Evolutionary conservation across 352 stramenopile species (phyloP).

Genomic region (Phytophthora foliorum): DNA sequence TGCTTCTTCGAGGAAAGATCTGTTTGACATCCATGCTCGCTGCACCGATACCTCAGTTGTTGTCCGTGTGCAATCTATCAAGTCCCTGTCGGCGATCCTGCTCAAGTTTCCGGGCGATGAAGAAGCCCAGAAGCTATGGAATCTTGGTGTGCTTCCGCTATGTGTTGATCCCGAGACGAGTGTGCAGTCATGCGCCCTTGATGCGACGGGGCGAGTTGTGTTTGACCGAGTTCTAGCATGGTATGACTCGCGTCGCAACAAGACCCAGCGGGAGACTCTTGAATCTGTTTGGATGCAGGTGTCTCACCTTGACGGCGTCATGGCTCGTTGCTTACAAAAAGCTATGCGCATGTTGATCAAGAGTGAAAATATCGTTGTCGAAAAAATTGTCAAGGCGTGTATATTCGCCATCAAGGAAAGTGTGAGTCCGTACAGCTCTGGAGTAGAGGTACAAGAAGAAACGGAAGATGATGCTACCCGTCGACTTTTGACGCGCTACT

Average conservation of each 20-base stretch:
- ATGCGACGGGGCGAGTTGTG: conserved; percentile 65
- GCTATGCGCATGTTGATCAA: conserved; percentile 77
- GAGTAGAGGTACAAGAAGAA: conserved; percentile 41
- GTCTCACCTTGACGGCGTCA: conserved; percentile 79
- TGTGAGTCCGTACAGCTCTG: conserved; percentile 43
- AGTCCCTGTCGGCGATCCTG: conserved; percentile 83
- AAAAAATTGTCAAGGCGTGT: conserved; percentile 64
- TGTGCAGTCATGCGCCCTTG: conserved; percentile 73
- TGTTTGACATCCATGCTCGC: conserved; percentile 82
- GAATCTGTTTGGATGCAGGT: conserved; percentile 72
- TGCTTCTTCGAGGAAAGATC: conserved; percentile 63
- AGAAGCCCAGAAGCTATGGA: conserved; percentile 87
- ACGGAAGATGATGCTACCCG: conserved; percentile 45
- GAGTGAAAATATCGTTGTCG: conserved; percentile 62
- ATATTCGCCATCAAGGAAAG: conserved; percentile 76
- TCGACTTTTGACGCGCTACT: conserved; percentile 58
- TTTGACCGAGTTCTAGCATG: conserved; percentile 76
- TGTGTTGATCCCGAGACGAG: conserved; percentile 83
- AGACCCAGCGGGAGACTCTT: conserved; percentile 32
- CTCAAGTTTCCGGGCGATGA: conserved; percentile 72
- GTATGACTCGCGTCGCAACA: conserved; percentile 56
- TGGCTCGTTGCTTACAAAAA: conserved; percentile 82
- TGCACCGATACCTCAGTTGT: conserved; percentile 82
- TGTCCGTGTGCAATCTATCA: conserved; percentile 86
- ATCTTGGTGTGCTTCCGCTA: conserved; percentile 83